Percentiles rank a stretch among this genome's conserved stretches.
phyloP scores from a whole-genome alignment of 164 flowering plant species.

The Liriodendron chinense region DNA sequence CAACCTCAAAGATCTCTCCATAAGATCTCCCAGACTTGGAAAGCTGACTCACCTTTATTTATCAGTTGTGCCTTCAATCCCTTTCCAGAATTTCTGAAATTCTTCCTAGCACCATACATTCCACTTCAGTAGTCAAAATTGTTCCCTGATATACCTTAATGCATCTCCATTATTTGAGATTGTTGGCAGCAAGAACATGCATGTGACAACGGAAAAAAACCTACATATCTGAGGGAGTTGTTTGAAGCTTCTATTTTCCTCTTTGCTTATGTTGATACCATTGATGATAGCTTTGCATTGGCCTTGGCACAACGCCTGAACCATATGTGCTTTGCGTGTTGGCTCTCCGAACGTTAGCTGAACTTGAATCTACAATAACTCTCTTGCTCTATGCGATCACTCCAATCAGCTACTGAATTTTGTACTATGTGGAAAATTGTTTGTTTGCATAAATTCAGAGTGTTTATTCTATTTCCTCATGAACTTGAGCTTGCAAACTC shows the following conservation, averaged over 20 bases:
- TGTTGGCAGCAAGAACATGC: not conserved
- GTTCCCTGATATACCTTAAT: not conserved
- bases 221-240: not conserved
- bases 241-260: not conserved
- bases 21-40: not conserved
- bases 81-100: not conserved
- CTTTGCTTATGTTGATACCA: not conserved
- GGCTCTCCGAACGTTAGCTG: not conserved
- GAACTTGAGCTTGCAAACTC: not conserved
- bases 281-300: not conserved
- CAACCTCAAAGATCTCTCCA: not conserved
- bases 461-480: not conserved
- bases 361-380: not conserved
- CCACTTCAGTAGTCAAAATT: not conserved
- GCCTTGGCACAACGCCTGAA: not conserved
- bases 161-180: not conserved
- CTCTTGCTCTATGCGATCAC: no score
- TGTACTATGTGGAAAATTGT: not conserved
- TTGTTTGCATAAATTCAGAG: not conserved
- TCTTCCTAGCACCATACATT: not conserved
- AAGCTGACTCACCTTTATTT: not conserved
- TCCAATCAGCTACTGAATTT: not conserved
- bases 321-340: not conserved
- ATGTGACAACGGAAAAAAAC: not conserved
- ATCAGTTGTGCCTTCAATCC: not conserved